phyloP scores from a whole-genome alignment of 2,329 filamentous ascomycete species.

The Daldinia sp. region DNA sequence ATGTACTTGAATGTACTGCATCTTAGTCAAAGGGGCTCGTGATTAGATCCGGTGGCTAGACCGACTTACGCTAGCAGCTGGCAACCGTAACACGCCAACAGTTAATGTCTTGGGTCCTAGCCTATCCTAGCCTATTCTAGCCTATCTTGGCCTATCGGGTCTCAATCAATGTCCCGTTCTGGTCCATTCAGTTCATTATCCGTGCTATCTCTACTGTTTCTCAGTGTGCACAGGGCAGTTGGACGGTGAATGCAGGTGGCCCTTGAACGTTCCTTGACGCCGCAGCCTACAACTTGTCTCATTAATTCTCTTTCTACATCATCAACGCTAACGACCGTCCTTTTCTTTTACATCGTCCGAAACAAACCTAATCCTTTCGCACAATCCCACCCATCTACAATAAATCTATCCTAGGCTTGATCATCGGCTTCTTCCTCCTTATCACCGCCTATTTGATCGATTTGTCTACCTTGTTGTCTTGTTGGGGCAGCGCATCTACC shows the following conservation, averaged over 20 bases:
- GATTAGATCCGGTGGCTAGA: conserved; percentile 36
- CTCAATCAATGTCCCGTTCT: background rate
- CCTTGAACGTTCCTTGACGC: conserved; percentile 43
- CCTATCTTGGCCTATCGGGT: background rate
- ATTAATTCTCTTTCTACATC: conserved; percentile 46
- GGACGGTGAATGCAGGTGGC: conserved; percentile 33
- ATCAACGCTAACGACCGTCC: conserved; percentile 34
- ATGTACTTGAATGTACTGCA: no score
- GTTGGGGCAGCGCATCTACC: conserved; percentile 40
- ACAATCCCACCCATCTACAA: conserved; percentile 23
- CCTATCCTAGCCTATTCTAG: background rate
- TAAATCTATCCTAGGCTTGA: conserved; percentile 10
- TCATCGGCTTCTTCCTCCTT: conserved; percentile 24
- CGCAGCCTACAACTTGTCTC: conserved; percentile 44
- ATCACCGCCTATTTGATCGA: background rate
- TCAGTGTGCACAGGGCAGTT: conserved; percentile 21
- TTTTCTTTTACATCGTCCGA: conserved; percentile 31
- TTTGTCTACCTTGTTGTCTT: conserved; percentile 24
- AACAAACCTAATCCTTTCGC: conserved; percentile 17
- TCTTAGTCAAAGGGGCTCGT: conserved; percentile 19
- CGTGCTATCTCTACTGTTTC: no score
- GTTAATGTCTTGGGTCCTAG: background rate
- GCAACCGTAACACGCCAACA: conserved; percentile 9
- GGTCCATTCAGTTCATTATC: background rate
- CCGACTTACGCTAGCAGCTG: conserved; percentile 32